Evolutionary conservation across 352 stramenopile species (phyloP).

Genomic region (Phytophthora syringae): DNA sequence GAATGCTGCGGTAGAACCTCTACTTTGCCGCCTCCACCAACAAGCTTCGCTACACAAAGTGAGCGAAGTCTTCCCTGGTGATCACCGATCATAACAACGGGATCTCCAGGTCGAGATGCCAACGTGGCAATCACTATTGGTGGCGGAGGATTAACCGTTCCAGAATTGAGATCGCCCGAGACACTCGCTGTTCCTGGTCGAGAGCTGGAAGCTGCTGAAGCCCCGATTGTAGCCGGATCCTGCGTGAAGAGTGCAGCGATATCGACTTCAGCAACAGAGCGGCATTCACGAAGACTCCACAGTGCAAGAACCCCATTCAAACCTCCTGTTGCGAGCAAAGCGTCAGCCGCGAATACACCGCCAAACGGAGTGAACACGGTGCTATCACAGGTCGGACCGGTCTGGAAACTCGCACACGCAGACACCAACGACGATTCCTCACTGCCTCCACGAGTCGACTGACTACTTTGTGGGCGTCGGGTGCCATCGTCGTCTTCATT

Average conservation of each 20-base stretch:
- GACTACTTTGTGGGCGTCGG: not conserved
- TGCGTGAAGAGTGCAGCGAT: conserved; percentile 51
- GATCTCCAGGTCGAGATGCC: conserved; percentile 52
- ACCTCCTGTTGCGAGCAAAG: conserved; percentile 62
- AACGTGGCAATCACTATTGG: conserved; percentile 55
- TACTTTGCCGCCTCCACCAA: conserved; percentile 47
- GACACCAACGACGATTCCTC: conserved; percentile 43
- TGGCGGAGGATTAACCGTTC: not conserved
- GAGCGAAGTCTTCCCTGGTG: conserved; percentile 61
- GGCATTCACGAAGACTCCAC: conserved; percentile 61
- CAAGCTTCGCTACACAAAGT: conserved; percentile 57
- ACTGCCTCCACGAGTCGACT: not conserved
- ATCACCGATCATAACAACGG: conserved; percentile 69
- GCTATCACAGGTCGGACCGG: conserved; percentile 50
- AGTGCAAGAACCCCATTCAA: conserved; percentile 51
- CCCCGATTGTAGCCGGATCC: conserved; percentile 13
- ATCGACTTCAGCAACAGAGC: conserved; percentile 43
- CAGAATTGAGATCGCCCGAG: not conserved
- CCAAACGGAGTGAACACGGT: conserved; percentile 63
- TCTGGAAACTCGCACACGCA: conserved; percentile 58
- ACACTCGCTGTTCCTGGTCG: conserved; percentile 24
- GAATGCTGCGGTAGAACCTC: conserved; percentile 76
- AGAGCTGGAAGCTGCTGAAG: conserved; percentile 3
- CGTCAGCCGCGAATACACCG: conserved; percentile 49
- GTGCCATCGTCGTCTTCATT: conserved; percentile 62